Percentiles rank a stretch among this genome's conserved stretches.
phyloP scores from a whole-genome alignment of 306 rosid species.

The Lagenaria siceraria region DNA sequence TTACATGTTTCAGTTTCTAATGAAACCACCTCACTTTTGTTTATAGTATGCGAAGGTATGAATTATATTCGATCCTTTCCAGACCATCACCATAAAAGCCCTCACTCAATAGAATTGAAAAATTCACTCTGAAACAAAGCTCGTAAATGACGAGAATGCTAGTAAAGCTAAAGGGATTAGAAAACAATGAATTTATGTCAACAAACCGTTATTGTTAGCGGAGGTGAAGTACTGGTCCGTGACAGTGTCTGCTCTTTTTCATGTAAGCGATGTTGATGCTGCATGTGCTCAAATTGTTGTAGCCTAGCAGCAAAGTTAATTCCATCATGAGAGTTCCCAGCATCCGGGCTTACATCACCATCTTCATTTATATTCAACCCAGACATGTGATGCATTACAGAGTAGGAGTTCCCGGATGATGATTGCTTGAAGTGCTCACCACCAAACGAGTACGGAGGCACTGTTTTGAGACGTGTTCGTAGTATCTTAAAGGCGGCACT shows the following conservation, averaged over 20 bases:
- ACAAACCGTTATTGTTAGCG: not conserved
- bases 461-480: constrained; percentile 76
- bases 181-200: not conserved
- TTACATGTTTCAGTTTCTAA: too few species aligned
- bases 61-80: not conserved
- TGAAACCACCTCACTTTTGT: too few species aligned
- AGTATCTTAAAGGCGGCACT: constrained; percentile 92
- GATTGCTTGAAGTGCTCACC: constrained; percentile 43
- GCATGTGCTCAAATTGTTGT: constrained; percentile 80
- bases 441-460: constrained; percentile 59
- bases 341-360: constrained; percentile 39
- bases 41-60: not conserved
- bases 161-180: not conserved
- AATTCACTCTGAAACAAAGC: not conserved
- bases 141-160: not conserved
- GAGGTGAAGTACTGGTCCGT: constrained; percentile 17
- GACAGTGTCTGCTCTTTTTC: constrained; percentile 30
- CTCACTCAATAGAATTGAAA: not conserved
- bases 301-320: constrained; percentile 61
- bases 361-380: constrained; percentile 48
- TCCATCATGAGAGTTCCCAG: constrained; percentile 37
- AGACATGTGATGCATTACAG: constrained; percentile 39
- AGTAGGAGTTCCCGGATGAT: constrained; percentile 52
- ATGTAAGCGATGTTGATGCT: constrained; percentile 54
- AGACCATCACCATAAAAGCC: not conserved